Evolutionary conservation across 2,329 filamentous ascomycete species (phyloP), one percentile per base, ranked within the genome.

Genomic region (Polytolypa hystricis): DNA sequence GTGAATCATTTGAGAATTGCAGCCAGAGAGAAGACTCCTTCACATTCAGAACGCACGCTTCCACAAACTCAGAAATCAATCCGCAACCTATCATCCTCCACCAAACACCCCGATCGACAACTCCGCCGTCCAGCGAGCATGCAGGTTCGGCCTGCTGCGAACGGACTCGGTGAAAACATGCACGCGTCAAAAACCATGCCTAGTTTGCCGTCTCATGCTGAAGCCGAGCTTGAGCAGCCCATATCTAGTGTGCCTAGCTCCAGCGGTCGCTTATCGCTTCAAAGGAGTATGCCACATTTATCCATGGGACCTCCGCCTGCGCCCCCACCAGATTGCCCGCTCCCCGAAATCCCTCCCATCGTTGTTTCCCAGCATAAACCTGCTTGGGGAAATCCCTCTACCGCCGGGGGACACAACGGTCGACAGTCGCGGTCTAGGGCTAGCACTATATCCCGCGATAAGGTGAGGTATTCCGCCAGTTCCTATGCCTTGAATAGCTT

Each of bases 301-400:
- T 39, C 44, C 8, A 35, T 49, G 19, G 43, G 47, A 5, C 49
- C 51, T 6, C 51, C 51, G 3, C 42, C 45, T 4, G 46, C 49
- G 3, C 51, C 51, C 8, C 51, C 51, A 6, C 51, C 51, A 16
- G 40, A 49, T 31, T 48, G 44, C n/a, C 51, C 51, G 7, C 40
- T 54, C 3, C 51, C 51, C 5, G 42, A 45, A 29, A 41, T 52
- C 7, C 51, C 51, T 11, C 30, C 42, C 11, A 36, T 27, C 33
- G 19, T 30, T 18, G 10, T 15, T 9, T 37, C 35, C 4, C 26
- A 37, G 15, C 25, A 14, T n/a, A 30, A 19, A 9, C 18, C 27
- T n/a, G 16, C 30, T 4, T 33, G 29, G 27, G 30, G 35, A 10
- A n/a, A 18, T 3, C 21, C 16, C 15, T 20, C 19, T 21, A 20